Base-by-base conservation (phyloP, 331 rosid genomes). In the Ulmus americana region DNA sequence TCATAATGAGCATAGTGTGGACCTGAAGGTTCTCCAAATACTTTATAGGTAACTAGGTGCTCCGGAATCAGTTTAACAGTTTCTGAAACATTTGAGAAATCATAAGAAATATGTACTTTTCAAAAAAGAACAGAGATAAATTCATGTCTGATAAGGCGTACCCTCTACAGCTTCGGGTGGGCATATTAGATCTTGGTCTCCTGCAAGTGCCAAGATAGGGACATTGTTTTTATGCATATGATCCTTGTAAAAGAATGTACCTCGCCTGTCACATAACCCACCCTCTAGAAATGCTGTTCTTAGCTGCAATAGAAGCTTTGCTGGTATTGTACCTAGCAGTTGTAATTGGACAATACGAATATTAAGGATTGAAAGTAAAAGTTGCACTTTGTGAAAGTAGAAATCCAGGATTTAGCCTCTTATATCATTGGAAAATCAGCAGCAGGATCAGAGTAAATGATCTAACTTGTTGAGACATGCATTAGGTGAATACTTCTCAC, bases 1-100 rank as follows among this genome's bases (percentile, higher is more conserved):
- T 94, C 99, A 73, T 94, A 94, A 76, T 94, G 99, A 71, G 96
- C 99, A 70, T 94, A 94, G 80, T 90, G 99, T 73, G 99, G 87
- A 66, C 96, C 99, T 43, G 51, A 80, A 0, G 95, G 79, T 53
- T 87, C 78, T 77, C 99, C 99, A 70, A 87, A 79, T 53, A 86
- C 60, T 79, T 85, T 82, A 72, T 85, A 85, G 20, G 90, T 82
- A 64, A 81, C 95, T 63, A 94, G 81, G 77, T 94, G 87, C 79
- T 77, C 70, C 6, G 97, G 97, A 63, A 94, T 83, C 68, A 90
- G 66, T 77, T 87, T 94, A 46, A 72, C 81, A 6, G 97, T 94
- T 45, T 79, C 99, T 94, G 85, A 57, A 52, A 50, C 76, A 84
- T 20, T 59, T 55, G 55, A 77, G 61, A 14, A 35, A 42, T 10